These are phyloP conservation scores for Ajuga chamaepitys DNA, from an alignment of 257 asterid species.

Conservation along the genomic window DNA sequence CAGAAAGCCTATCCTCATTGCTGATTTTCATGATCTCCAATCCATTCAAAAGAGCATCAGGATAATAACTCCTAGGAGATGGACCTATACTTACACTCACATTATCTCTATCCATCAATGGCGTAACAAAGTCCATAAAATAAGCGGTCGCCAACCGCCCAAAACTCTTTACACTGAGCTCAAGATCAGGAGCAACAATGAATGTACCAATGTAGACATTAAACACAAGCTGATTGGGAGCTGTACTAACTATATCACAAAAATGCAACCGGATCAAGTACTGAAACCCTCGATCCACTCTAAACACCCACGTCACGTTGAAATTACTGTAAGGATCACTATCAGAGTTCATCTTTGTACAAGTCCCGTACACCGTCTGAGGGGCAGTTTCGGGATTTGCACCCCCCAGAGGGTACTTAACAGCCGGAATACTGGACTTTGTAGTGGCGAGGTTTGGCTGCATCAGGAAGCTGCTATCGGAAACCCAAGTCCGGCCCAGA, in stretches of 20 bases:
- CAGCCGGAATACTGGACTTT: conserved; percentile 30
- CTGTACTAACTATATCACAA: conserved; percentile 62
- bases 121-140: conserved; percentile 52
- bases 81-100: conserved; percentile 68
- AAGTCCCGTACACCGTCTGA: conserved; percentile 68
- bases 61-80: conserved; percentile 29
- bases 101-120: conserved; percentile 17
- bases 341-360: conserved; percentile 39
- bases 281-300: conserved; percentile 54
- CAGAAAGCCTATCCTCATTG: conserved; percentile 40
- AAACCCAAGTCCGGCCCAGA: conserved; percentile 58
- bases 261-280: conserved; percentile 65
- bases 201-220: conserved; percentile 42
- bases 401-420: conserved; percentile 47
- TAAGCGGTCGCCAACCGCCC: conserved; percentile 48
- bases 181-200: conserved; percentile 41
- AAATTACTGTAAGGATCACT: conserved; percentile 38
- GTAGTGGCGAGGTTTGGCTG: conserved; percentile 21
- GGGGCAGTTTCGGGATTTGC: conserved; percentile 58
- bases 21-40: conserved; percentile 71
- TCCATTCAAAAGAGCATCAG: conserved; percentile 63
- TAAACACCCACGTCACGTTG: conserved; percentile 64
- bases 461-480: conserved; percentile 36
- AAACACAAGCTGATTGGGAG: conserved; percentile 45
- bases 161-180: conserved; percentile 17